phyloP scores from a whole-genome alignment of 2,329 filamentous ascomycete genomes.

The Sphaerulina populicola region DNA sequence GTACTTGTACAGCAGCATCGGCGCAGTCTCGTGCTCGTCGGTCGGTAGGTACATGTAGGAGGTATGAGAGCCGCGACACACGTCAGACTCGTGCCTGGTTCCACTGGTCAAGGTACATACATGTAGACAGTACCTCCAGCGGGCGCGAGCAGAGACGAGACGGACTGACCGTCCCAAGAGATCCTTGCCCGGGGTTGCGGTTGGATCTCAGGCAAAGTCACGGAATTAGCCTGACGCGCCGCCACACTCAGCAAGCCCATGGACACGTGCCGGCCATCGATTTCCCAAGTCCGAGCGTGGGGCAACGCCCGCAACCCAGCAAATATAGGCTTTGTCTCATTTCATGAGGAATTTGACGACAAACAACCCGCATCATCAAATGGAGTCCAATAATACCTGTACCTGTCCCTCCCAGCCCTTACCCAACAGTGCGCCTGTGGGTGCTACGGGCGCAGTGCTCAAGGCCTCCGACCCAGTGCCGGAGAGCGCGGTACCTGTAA shows the following conservation, averaged over 20 bases:
- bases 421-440: slow-evolving; percentile 37
- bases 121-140: too few relatives aligned
- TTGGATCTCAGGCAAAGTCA: not conserved
- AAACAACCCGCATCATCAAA: slow-evolving; percentile 9
- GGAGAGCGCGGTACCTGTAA: slow-evolving; percentile 66
- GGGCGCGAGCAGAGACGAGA: not conserved
- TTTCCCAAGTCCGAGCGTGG: not conserved
- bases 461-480: slow-evolving; percentile 77
- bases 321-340: slow-evolving; percentile 3
- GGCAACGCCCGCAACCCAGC: slow-evolving; percentile 2
- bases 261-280: slow-evolving; percentile 8
- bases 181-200: not conserved
- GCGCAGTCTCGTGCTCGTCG: not conserved
- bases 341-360: slow-evolving; percentile 6
- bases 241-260: not conserved
- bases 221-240: not conserved
- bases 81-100: not conserved
- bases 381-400: slow-evolving; percentile 18
- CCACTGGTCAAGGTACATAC: not conserved
- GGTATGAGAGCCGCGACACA: not conserved
- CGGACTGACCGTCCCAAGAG: not conserved
- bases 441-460: slow-evolving; percentile 67
- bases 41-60: too few relatives aligned
- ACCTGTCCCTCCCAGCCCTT: too few relatives aligned
- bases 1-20: not conserved